Base-by-base conservation (phyloP, 2,329 filamentous ascomycete species). In the Akanthomyces dipterigenus region DNA sequence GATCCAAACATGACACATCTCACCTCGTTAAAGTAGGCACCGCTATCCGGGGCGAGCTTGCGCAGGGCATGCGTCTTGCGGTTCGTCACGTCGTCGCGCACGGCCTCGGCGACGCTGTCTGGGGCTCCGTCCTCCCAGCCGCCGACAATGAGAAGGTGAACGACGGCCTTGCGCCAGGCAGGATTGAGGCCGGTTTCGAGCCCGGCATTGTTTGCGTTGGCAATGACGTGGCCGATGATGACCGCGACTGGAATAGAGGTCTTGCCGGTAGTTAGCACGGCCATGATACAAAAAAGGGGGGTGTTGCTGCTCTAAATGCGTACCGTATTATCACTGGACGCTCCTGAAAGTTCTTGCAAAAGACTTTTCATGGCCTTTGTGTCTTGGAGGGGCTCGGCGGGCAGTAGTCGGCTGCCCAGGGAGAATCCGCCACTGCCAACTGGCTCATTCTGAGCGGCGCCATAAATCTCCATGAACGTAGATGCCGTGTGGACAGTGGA, bases 11-110 rank as follows among this genome's bases (percentile, higher is more conserved):
- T 8, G 4, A 45, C 20, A 45, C n/a, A 22, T 3, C 26, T 68
- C 6, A 68, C 74, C 64, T 78, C 76, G 53, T 76, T 77, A 62
- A 75, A 68, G 63, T 78, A 77, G 7, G 69, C 69, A 7, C 75
- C 76, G 20, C 70, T 72, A 48, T 71, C 65, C 2, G 74, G 74
- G 3, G 74, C 71, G 12, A 77, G 62, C 3, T 64, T 65, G 36
- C 70, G 68, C 6, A 74, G 65, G 3, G 67, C 66, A 28, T 62
- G 65, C 16, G 63, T 64, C 59, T 67, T 68, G 40, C 65, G 62
- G 26, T 63, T 64, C 3, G 68, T 70, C 42, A 70, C 61, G 54
- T 69, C 65, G 46, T 67, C 59, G 36, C 64, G 62, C 11, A 68
- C 61, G 5, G 40, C 59, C 22, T 57, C 26, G n/a, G 63, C 58